Evolutionary conservation across 495 filamentous ascomycete genomes (phyloP).

Genomic region (Podospora conica): DNA sequence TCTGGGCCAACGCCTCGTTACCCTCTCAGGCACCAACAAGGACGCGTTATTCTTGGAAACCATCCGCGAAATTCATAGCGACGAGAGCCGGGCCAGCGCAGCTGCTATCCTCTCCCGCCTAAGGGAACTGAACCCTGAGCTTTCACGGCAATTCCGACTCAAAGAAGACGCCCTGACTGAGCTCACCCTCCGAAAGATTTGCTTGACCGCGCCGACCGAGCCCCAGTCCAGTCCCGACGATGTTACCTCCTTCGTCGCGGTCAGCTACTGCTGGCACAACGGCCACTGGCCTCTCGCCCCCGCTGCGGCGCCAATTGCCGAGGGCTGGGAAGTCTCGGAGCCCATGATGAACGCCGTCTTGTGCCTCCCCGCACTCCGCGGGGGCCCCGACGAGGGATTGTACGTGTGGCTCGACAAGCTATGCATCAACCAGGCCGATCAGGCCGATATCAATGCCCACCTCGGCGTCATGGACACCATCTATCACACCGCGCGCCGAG

Average conservation of each 20-base stretch:
- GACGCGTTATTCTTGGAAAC: no score
- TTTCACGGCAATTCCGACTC: no score
- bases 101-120: no score
- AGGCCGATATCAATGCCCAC: conserved; percentile 19
- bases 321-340: conserved; percentile 19
- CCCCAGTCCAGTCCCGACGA: background rate
- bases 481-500: conserved; percentile 19
- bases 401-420: conserved; percentile 30
- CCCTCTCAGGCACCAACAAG: no score
- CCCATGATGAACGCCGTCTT: conserved; percentile 24
- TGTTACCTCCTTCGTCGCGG: conserved; percentile 11
- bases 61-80: no score
- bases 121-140: no score
- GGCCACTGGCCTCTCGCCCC: conserved; percentile 9
- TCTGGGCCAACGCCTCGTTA: no score
- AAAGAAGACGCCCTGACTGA: conserved; percentile 8
- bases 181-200: conserved; percentile 17
- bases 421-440: conserved; percentile 30
- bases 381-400: background rate
- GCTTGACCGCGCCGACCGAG: no score
- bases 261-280: conserved; percentile 29
- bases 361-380: conserved; percentile 1
- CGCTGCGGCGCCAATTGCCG: conserved; percentile 2
- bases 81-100: no score
- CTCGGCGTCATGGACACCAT: conserved; percentile 27